phyloP scores from a whole-genome alignment of 345 rosid species.

The Eucalyptus curtisii region DNA sequence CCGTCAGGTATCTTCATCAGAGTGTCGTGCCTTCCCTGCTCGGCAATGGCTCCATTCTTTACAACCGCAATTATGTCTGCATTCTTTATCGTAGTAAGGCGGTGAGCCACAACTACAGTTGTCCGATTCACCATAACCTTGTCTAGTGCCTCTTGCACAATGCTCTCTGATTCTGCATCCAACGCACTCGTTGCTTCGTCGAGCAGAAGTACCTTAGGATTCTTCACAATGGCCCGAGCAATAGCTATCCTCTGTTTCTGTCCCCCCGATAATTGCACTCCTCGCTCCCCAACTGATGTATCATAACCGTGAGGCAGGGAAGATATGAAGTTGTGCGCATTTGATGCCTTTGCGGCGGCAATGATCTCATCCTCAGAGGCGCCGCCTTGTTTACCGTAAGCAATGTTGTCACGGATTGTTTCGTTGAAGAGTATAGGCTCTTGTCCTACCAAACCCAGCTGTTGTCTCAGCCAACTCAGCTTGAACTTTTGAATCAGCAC shows the following conservation, averaged over 20 bases:
- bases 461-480: constrained; percentile 61
- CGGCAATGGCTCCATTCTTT: constrained; percentile 51
- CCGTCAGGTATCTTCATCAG: constrained; percentile 40
- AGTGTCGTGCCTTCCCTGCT: constrained; percentile 45
- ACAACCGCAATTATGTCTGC: constrained; percentile 65
- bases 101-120: constrained; percentile 58
- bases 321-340: constrained; percentile 57
- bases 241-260: constrained; percentile 64
- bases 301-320: constrained; percentile 49
- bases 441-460: constrained; percentile 62
- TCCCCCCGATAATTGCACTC: constrained; percentile 65
- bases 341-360: constrained; percentile 43
- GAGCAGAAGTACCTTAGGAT: constrained; percentile 47
- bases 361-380: constrained; percentile 43
- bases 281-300: constrained; percentile 56
- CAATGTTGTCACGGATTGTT: constrained; percentile 46
- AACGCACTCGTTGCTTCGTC: constrained; percentile 80
- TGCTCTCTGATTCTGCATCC: constrained; percentile 56
- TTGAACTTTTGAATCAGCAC: constrained; percentile 22
- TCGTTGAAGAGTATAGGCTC: constrained; percentile 74
- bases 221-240: constrained; percentile 50
- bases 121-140: constrained; percentile 51
- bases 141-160: constrained; percentile 61
- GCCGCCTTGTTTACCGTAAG: constrained; percentile 43
- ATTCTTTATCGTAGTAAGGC: constrained; percentile 37